These are phyloP conservation scores for Suhomyces ambrosiae DNA, from an alignment of 1,139 yeast species.

Conservation along the genomic window DNA sequence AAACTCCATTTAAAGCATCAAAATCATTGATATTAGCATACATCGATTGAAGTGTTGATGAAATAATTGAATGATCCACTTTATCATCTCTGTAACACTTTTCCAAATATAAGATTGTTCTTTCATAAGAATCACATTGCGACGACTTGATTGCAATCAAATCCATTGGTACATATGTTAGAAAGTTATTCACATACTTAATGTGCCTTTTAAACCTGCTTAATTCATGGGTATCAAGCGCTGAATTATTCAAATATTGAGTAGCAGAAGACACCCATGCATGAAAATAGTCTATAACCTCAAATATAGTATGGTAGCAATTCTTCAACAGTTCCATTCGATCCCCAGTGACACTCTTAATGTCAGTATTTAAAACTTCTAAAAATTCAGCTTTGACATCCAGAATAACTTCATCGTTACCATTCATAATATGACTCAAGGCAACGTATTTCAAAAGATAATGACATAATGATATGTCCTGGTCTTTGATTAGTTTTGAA, in stretches of 20 bases:
- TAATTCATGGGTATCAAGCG: constrained; percentile 22
- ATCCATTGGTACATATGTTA: constrained; percentile 62
- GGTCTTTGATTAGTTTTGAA: constrained; percentile 67
- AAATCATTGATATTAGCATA: constrained; percentile 87
- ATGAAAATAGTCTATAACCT: constrained; percentile 78
- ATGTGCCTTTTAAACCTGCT: constrained; percentile 32
- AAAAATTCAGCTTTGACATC: constrained; percentile 60
- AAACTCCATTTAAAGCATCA: constrained; percentile 86
- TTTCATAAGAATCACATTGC: constrained; percentile 82
- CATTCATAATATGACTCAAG: constrained; percentile 62
- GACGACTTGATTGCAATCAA: constrained; percentile 77
- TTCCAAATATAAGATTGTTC: constrained; percentile 88
- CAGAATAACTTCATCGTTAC: constrained; percentile 43
- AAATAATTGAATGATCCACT: constrained; percentile 41
- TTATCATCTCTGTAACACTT: constrained; percentile 57
- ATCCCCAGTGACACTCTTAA: constrained; percentile 49
- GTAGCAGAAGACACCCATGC: constrained; percentile 63
- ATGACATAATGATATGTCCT: constrained; percentile 68
- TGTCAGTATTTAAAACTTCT: constrained; percentile 53
- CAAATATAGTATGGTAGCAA: constrained; percentile 73
- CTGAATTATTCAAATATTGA: constrained; percentile 29
- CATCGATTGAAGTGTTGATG: constrained; percentile 66
- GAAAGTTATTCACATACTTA: constrained; percentile 44
- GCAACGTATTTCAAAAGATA: constrained; percentile 81
- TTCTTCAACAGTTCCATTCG: constrained; percentile 57